Evolutionary conservation across 2,329 filamentous ascomycete genomes (phyloP), one percentile per base, ranked within the genome.

Genomic region (Alternaria burnsii): DNA sequence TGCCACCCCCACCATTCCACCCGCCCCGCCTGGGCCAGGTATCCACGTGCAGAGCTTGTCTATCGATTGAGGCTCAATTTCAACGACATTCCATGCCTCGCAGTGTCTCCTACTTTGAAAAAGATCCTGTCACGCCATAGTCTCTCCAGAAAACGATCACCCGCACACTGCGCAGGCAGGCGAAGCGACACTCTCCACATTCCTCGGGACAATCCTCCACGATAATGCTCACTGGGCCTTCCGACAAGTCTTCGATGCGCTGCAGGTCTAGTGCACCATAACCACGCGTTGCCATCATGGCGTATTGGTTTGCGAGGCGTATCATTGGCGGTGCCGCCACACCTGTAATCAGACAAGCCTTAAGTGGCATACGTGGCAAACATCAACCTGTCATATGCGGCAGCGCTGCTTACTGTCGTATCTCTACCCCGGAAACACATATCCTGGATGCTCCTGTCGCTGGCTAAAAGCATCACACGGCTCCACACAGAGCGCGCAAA

Each of bases 1-100:
- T 48, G 52, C 58, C 42, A 52, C 58, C 61, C 61, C 61, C 60
- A 55, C 61, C 58, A 43, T 34, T 42, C 24, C 20, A 48, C 55
- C 46, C 47, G 51, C 34, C 24, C 48, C 53, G 64, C 58, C 51
- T 34, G 52, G 65, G 40, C 63, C 65, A 62, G 42, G 41, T 58
- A 54, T 55, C 55, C 65, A 61, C 60, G 58, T 59, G 24, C 44
- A 34, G 34, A 44, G 63, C 58, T 58, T 62, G 38, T 55, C 55
- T 63, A 63, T 67, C 67, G 62, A 68, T 67, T 66, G 54, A 52
- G 48, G 52, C 62, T 62, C 60, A 67, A 66, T 52, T 47, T 55
- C 61, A 65, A 71, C 70, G 60, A 69, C 70, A 64, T 46, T 20
- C 41, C 48, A 48, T 52, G 51, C 24, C 18, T 44, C 14, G 32